A percentile compares a stretch with the other conserved stretches of the same genome.
Evolutionary conservation across 805 yeast species (phyloP).

Genomic region (Cyberlindnera euphorbiae): DNA sequence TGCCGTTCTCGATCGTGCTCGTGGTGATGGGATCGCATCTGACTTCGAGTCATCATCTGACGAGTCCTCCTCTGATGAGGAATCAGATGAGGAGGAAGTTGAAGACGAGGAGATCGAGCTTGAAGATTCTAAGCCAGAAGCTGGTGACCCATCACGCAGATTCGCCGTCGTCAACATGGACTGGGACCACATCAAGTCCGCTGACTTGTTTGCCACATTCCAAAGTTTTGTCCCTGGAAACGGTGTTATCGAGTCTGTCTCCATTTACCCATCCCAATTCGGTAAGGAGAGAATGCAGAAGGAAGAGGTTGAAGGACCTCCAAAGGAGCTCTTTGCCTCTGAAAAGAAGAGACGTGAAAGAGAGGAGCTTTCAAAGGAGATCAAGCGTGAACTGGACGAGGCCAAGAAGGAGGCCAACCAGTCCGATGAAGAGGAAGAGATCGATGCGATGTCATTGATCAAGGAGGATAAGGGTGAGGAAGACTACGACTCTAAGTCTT

Average conservation of each 20-base stretch:
- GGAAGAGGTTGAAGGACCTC: constrained; percentile 92
- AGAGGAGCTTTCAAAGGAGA: constrained; percentile 33
- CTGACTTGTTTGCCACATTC: constrained; percentile 86
- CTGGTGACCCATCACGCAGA: constrained; percentile 77
- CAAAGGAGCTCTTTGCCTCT: constrained; percentile 68
- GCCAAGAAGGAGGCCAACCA: too few relatives aligned
- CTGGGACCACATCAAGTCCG: constrained; percentile 92
- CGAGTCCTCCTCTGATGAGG: constrained; percentile 35
- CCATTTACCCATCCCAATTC: constrained; percentile 82
- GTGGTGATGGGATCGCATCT: constrained; percentile 55
- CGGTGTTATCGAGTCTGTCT: constrained; percentile 63
- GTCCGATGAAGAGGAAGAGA: too few relatives aligned
- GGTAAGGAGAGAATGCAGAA: constrained; percentile 89
- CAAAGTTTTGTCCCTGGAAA: constrained; percentile 75
- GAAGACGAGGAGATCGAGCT: constrained; percentile 50
- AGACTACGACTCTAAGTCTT: constrained; percentile 78
- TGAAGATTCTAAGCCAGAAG: constrained; percentile 62
- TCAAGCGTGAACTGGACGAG: constrained; percentile 50
- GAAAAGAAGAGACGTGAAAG: constrained; percentile 33
- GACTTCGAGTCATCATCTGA: constrained; percentile 37
- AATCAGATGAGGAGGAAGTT: constrained; percentile 36
- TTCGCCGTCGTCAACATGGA: constrained; percentile 94
- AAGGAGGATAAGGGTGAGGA: constrained; percentile 78
- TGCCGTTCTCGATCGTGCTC: constrained; percentile 48
- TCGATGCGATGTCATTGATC: constrained; percentile 34